Base-by-base conservation (phyloP, 2,329 filamentous ascomycete species). In the Aureobasidium sp. region DNA sequence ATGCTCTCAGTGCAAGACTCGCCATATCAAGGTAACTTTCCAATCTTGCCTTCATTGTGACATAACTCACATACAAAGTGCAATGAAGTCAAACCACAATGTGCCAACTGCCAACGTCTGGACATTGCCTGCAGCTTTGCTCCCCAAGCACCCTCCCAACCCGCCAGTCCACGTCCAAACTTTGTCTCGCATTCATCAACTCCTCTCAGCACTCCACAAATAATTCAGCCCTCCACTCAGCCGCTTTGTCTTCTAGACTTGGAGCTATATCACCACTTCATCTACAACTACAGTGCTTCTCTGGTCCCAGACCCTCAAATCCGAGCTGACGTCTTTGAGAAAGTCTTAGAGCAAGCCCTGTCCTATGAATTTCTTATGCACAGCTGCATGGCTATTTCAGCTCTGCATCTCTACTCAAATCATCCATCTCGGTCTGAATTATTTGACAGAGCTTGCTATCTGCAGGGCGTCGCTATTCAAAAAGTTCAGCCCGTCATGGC, bases 1-100 rank as follows among this genome's bases (percentile, higher is more conserved):
- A 27, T 76, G 74, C 52, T 36, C 67, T 8, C 69, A 74, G 64
- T 76, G 74, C 62, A 76, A 76, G 63, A 69, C 69, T 27, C 70
- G 74, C 9, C 74, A 76, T 63, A 68, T 76, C 48, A 76, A 75
- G 66, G 74, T 75, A 65, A 60, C 29, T 2, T 25, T 25, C 15
- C 39, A 2, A 55, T 14, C 9, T 12, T 0, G 31, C 9, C 11
- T 11, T 34, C 0, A 2, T 34, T 12, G 9, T 11, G 9, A 29
- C 7, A 41, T 3, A 25, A 29, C 37, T 57, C 11, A 44, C 20
- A 14, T 15, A 12, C 8, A 27, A 27, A 62, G 61, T 62, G 61
- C 44, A 51, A 57, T 29, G 61, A 62, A 37, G 42, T 37, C 27
- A 48, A 34, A 20, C 61, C 61, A 11, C 41, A 36, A 44, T 62